These are phyloP conservation scores for Sergeia podlipaevii DNA, from an alignment of 208 protist genomes.

Conservation along the genomic window DNA sequence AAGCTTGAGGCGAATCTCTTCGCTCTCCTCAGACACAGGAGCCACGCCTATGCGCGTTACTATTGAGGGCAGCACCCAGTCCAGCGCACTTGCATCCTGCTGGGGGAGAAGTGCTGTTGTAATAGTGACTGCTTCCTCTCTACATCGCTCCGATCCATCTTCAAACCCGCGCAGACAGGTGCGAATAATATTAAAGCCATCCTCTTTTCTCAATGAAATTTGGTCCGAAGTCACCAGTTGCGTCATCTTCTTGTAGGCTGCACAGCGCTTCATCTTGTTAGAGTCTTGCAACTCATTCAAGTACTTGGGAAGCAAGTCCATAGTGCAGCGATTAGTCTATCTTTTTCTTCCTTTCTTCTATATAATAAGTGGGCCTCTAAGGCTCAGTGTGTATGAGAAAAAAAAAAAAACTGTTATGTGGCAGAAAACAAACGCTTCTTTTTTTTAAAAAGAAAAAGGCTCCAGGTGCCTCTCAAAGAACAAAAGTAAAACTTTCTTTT, in stretches of 20 bases:
- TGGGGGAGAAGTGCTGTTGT: slow-evolving; percentile 25
- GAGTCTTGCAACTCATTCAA: slow-evolving; percentile 74
- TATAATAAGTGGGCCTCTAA: neutral
- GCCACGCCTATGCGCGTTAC: slow-evolving; percentile 78
- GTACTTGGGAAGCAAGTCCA: slow-evolving; percentile 71
- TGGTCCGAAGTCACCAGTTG: slow-evolving; percentile 20
- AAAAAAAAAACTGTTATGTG: slow-evolving; percentile 7
- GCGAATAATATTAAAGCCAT: slow-evolving; percentile 59
- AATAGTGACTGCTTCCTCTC: slow-evolving; percentile 70
- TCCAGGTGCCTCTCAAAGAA: too few relatives aligned
- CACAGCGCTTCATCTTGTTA: slow-evolving; percentile 59
- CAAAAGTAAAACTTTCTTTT: neutral
- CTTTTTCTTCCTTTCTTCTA: neutral
- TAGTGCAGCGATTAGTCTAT: slow-evolving; percentile 2
- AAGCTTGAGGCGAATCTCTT: slow-evolving; percentile 75
- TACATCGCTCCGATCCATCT: slow-evolving; percentile 68
- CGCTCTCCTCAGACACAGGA: slow-evolving; percentile 71
- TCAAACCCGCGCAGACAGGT: slow-evolving; percentile 70
- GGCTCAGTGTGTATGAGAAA: neutral
- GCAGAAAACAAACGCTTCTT: neutral
- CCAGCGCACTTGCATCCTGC: slow-evolving; percentile 57
- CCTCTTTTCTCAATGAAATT: slow-evolving; percentile 14
- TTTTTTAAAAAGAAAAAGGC: slow-evolving; percentile 4
- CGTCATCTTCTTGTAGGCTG: slow-evolving; percentile 57
- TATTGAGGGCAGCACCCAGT: slow-evolving; percentile 87